Percentiles rank a stretch among this genome's conserved stretches.
These are phyloP conservation scores for Pelargonium myrrhifolium DNA, from an alignment of 441 rosid genomes.

Conservation along the genomic window DNA sequence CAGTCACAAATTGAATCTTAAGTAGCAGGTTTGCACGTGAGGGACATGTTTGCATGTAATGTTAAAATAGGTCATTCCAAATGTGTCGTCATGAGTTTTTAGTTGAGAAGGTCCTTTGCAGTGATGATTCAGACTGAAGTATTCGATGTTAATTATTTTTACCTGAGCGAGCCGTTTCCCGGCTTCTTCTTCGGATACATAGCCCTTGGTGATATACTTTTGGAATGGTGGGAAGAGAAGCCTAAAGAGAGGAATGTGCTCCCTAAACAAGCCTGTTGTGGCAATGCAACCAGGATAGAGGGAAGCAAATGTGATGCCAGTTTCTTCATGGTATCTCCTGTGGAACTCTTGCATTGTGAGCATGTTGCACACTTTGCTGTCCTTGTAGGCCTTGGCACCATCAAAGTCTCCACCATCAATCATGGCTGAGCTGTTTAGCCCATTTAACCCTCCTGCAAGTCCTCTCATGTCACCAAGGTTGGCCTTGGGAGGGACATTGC, in stretches of 20 bases:
- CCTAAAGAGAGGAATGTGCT: conserved; percentile 72
- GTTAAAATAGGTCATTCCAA: too few relatives aligned
- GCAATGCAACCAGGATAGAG: conserved; percentile 97
- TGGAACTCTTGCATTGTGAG: conserved; percentile 87
- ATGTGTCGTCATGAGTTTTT: too few relatives aligned
- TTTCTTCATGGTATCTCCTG: conserved; percentile 71
- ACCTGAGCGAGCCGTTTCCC: conserved; percentile 92
- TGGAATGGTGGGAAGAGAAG: conserved; percentile 85
- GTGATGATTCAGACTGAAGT: background rate
- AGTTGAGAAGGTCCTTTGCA: background rate
- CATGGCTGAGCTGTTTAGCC: conserved; percentile 64
- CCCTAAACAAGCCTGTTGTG: conserved; percentile 82
- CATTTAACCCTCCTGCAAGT: conserved; percentile 56
- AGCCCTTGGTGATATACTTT: conserved; percentile 88
- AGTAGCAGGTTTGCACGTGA: too few relatives aligned
- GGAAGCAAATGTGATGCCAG: conserved; percentile 72
- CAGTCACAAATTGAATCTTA: too few relatives aligned
- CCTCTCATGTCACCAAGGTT: conserved; percentile 89
- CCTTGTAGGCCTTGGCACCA: conserved; percentile 95
- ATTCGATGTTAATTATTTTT: background rate
- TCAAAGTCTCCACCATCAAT: conserved; percentile 86
- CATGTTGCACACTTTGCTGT: conserved; percentile 93
- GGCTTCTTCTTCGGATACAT: conserved; percentile 80
- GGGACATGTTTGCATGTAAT: too few relatives aligned
- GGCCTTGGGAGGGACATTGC: conserved; percentile 88